These are phyloP conservation scores for Neurospora hispaniola DNA, from an alignment of 495 filamentous ascomycete species.

Conservation along the genomic window DNA sequence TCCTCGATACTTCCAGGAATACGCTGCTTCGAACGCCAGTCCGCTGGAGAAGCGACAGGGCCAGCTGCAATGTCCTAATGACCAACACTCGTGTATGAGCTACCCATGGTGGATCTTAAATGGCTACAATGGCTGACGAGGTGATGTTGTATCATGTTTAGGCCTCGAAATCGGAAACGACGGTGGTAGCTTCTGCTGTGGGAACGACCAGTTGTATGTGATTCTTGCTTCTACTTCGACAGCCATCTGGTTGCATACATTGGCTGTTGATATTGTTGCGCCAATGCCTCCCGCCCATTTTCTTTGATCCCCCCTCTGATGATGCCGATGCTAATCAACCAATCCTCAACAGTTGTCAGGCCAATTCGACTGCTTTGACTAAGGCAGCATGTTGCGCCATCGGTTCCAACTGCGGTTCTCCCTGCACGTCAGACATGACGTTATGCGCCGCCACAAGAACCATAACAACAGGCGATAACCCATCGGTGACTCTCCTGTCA, in stretches of 20 bases:
- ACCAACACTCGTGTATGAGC: conserved; percentile 11
- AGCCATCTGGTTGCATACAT: neutral
- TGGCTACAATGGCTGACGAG: neutral
- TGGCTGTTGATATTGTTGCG: neutral
- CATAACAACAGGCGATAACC: conserved; percentile 5
- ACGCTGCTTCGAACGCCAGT: conserved; percentile 1
- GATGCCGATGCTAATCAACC: neutral
- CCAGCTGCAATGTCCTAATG: neutral
- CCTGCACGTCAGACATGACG: conserved; percentile 15
- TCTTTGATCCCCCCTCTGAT: neutral
- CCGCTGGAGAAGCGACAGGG: conserved; percentile 9
- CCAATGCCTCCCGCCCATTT: neutral
- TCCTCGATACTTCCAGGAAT: conserved; percentile 7
- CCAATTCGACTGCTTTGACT: conserved; percentile 10
- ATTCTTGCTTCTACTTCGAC: neutral
- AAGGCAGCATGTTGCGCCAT: conserved; percentile 27
- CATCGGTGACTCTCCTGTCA: conserved; percentile 9
- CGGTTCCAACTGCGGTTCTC: conserved; percentile 25
- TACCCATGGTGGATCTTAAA: neutral
- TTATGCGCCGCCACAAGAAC: conserved; percentile 15
- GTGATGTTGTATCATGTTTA: neutral
- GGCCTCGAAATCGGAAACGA: conserved; percentile 9
- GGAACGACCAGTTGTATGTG: conserved; percentile 9
- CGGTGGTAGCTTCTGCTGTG: conserved; percentile 9
- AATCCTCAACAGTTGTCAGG: conserved; percentile 18